phyloP scores from a whole-genome alignment of 192 early-diverging fungal genomes.

The Backusella sp. region DNA sequence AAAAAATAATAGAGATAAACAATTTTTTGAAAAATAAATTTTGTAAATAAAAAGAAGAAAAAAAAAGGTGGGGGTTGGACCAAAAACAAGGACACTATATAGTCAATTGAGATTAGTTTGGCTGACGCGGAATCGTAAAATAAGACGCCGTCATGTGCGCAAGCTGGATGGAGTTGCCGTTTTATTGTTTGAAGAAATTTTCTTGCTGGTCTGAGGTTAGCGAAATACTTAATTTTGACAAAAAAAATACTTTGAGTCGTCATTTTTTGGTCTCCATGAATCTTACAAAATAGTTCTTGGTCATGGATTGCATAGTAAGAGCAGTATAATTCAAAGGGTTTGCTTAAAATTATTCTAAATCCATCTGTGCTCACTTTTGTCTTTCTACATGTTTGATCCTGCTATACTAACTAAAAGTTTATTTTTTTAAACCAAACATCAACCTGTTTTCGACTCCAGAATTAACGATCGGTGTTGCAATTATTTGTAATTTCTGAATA shows the following conservation, averaged over 20 bases:
- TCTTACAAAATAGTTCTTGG: background rate
- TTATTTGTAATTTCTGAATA: constrained; percentile 6
- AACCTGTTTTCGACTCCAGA: background rate
- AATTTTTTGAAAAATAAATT: background rate
- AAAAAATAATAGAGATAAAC: background rate
- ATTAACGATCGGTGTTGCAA: background rate
- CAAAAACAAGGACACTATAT: background rate
- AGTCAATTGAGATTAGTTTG: background rate
- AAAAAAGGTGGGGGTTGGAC: background rate
- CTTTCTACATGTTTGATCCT: background rate
- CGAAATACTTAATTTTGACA: background rate
- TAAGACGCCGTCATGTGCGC: constrained; percentile 11
- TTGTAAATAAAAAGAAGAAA: background rate
- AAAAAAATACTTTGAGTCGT: constrained; percentile 6
- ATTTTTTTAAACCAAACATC: background rate
- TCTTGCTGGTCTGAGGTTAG: constrained; percentile 18
- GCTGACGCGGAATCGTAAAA: background rate
- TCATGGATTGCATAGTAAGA: background rate
- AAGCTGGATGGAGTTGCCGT: background rate
- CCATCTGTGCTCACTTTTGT: background rate
- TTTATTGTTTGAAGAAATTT: background rate
- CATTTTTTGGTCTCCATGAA: background rate
- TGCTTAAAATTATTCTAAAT: background rate
- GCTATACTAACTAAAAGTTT: background rate
- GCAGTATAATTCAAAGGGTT: background rate